Base-by-base conservation (phyloP, 805 yeast genomes). In the Debaryomyces castellii region DNA sequence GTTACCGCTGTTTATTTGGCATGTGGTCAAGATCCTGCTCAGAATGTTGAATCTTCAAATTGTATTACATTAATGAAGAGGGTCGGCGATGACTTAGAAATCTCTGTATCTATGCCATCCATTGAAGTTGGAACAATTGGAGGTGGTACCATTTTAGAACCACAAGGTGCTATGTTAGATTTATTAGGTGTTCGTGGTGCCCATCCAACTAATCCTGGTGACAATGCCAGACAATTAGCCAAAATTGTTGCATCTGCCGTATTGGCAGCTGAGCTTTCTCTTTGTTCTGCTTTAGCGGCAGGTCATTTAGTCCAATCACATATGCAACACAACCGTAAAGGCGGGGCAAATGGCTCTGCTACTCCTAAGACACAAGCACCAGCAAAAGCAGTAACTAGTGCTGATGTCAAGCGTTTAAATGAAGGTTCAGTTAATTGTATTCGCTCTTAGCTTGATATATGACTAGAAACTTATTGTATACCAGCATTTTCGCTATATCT, bases 11-110 rank as follows among this genome's bases (percentile, higher is more conserved):
- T 94, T 21, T 94, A 71, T 65, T 72, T 94, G 52, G 99, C 99
- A 4, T 81, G 96, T 48, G 99, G 99, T 47, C 99, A 94, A 74
- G 99, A 94, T 69, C 99, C 99, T n/a, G 99, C 99, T 1, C 99
- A 94, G 73, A 94, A 94, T 62, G 97, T 94, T 43, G 99, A 92
- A 73, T 85, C 95, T 49, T 89, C 97, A 25, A 92, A 91, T 70
- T 94, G 99, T 84, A 92, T 94, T 48, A 94, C 99, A 1, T 76
- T 94, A 54, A 91, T 94, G 96, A 83, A 85, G 59, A 74, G 69
- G 10, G 75, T 78, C 34, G 65, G 63, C 43, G 99, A 97, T 11
- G 88, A 89, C 60, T 77, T 94, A 61, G 85, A 82, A 55, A 86
- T 94, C 33, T 88, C 97, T 1, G 99, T 94, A n/a, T 89, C 98